Evolutionary conservation across 331 rosid genomes (phyloP).

Genomic region (Malus hybrid): DNA sequence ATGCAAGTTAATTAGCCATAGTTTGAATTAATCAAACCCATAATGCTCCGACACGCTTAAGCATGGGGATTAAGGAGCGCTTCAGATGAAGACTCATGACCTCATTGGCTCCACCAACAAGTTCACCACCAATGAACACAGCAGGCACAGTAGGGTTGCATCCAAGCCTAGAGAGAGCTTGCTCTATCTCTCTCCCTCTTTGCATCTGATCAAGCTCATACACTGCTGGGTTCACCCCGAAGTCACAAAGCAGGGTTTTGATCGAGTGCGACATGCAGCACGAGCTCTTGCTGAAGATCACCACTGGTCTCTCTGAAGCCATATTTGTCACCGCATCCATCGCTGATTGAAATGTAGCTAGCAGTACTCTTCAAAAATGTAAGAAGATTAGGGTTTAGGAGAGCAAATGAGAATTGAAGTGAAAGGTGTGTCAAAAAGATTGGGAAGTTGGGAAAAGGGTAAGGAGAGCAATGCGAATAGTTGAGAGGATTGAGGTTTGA

Average conservation of each 20-base stretch:
- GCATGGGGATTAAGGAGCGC: conserved; percentile 78
- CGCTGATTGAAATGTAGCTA: not conserved
- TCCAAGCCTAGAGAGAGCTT: conserved; percentile 60
- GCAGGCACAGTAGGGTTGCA: conserved; percentile 70
- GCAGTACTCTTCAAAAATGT: not conserved
- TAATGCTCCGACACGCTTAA: conserved; percentile 61
- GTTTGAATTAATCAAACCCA: conserved; percentile 46
- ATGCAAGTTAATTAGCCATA: not conserved
- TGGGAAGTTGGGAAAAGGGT: not conserved
- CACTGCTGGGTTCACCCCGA: conserved; percentile 79
- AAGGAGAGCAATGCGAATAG: not conserved
- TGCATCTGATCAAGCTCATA: conserved; percentile 68
- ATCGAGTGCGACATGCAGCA: conserved; percentile 88
- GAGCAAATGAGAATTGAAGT: not conserved
- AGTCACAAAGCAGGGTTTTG: conserved; percentile 55
- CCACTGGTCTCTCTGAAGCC: conserved; percentile 78
- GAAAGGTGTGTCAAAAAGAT: not conserved
- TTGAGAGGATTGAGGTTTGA: conserved; percentile 1
- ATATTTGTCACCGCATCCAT: conserved; percentile 69
- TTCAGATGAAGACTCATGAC: conserved; percentile 87
- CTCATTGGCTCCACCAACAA: conserved; percentile 85
- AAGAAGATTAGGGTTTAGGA: too few relatives aligned
- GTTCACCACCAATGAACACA: conserved; percentile 68
- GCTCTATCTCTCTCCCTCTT: conserved; percentile 75
- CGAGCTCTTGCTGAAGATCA: conserved; percentile 80